A percentile compares a stretch with the other conserved stretches of the same genome.
Conservation (phyloP, 2,329 filamentous ascomycete species). For the Tolypocladium ovalisporum region DNA sequence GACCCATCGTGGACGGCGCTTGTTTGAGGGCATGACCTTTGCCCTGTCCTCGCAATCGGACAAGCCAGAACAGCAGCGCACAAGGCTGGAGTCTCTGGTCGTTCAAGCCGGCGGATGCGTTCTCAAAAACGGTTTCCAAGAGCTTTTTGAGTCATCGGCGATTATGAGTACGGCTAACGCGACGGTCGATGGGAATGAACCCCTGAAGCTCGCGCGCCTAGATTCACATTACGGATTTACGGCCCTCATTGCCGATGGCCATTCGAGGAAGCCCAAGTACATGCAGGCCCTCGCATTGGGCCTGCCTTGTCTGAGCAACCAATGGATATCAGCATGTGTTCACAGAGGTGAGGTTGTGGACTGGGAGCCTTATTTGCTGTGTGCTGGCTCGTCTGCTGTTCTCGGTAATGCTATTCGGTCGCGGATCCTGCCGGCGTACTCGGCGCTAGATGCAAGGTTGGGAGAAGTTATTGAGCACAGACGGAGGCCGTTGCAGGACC, state of each 20-base stretch:
- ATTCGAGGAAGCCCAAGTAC: slow-evolving; percentile 82
- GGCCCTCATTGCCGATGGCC: slow-evolving; percentile 73
- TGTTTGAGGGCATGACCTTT: slow-evolving; percentile 80
- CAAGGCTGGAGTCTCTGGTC: slow-evolving; percentile 49
- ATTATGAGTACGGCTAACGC: slow-evolving; percentile 21
- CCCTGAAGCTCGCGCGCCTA: slow-evolving; percentile 41
- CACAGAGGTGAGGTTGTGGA: slow-evolving; percentile 49
- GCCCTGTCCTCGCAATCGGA: slow-evolving; percentile 61
- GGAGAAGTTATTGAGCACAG: slow-evolving; percentile 45
- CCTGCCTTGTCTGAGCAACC: slow-evolving; percentile 71
- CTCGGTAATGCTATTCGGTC: slow-evolving; percentile 71
- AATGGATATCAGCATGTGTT: slow-evolving; percentile 71
- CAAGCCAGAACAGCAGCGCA: slow-evolving; percentile 26
- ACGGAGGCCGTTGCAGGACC: slow-evolving; percentile 51
- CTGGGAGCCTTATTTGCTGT: slow-evolving; percentile 75
- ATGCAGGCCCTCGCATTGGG: slow-evolving; percentile 89
- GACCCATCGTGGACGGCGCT: slow-evolving; percentile 12
- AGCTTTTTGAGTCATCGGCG: slow-evolving; percentile 53
- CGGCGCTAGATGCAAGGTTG: slow-evolving; percentile 45
- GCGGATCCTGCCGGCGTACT: slow-evolving; percentile 52
- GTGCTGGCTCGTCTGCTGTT: slow-evolving; percentile 68
- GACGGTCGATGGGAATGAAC: slow-evolving; percentile 16
- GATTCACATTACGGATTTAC: slow-evolving; percentile 59
- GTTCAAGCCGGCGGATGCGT: slow-evolving; percentile 60
- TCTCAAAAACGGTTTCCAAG: slow-evolving; percentile 66